Evolutionary conservation across 169 alveolate genomes (phyloP), one percentile per base, ranked within the genome.

Genomic region (Cryptosporidium meleagridis): DNA sequence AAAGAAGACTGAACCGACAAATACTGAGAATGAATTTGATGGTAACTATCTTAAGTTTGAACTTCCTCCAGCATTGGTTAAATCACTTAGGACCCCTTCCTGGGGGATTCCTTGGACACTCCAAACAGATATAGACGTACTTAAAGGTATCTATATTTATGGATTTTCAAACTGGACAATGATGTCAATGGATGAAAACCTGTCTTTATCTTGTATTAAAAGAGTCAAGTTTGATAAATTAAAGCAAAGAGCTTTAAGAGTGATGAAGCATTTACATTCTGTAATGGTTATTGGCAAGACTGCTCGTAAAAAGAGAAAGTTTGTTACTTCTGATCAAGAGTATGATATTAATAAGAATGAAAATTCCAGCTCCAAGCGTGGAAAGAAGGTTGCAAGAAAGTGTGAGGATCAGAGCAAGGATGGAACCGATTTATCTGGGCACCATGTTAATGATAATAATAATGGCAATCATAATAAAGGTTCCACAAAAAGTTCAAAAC

Each of bases 141-240:
- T 96, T 29, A 94, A 92, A 69, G 94, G 97, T 37, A 91, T 96
- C 23, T 95, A 96, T 91, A 94, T 94, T 33, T 94, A 95, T 68
- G 98, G 98, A 12, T 96, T 93, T 75, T 96, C 97, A 18, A 91
- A 96, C 65, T 95, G 97, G 96, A 94, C 96, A 73, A 94, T 93
- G 70, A 94, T 93, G 92, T 93, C 96, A 67, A 69, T 93, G 84
- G 97, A 94, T 72, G 93, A 91, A 55, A 86, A 92, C 31, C 84
- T 93, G 62, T 93, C 95, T 69, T 84, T 94, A 2, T 94, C 92
- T 1, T 94, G 91, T 21, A 87, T 94, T 58, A 87, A 92, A 65
- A 92, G 91, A 55, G 72, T 93, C 65, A 95, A 94, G 61, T 94
- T 93, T 62, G 97, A 95, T 29, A 91, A 93, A 69, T 87, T 94